A percentile compares a stretch with the other conserved stretches of the same genome.
These are phyloP conservation scores for Aspergillus biplanus DNA, from an alignment of 495 filamentous ascomycete species.

Conservation along the genomic window DNA sequence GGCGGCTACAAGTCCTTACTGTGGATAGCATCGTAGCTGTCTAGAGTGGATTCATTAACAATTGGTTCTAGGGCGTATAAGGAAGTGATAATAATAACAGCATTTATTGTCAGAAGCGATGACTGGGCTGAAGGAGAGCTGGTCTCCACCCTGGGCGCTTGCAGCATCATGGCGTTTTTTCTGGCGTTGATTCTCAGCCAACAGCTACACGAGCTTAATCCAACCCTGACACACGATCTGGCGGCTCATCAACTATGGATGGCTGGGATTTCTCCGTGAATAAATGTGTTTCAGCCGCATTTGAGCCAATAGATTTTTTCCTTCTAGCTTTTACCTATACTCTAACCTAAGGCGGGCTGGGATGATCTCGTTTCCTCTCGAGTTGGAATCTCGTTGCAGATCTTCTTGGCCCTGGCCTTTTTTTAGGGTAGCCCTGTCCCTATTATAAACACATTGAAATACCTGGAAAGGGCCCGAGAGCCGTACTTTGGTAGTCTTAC, in stretches of 20 bases:
- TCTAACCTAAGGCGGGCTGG: not conserved
- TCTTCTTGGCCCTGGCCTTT: too few relatives aligned
- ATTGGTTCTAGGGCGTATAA: not conserved
- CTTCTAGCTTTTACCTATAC: not conserved
- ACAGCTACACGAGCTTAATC: constrained; percentile 25
- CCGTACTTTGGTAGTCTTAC: too few relatives aligned
- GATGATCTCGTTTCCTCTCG: not conserved
- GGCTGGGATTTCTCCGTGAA: not conserved
- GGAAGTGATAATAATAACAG: constrained; percentile 6
- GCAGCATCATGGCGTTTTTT: constrained; percentile 17
- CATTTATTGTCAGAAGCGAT: not conserved
- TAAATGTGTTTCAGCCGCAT: constrained; percentile 6
- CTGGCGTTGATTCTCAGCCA: constrained; percentile 35
- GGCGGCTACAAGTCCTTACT: not conserved
- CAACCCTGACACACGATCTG: constrained; percentile 35
- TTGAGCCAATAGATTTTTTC: not conserved
- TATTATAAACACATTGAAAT: too few relatives aligned
- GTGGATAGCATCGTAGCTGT: constrained; percentile 2
- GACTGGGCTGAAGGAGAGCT: not conserved
- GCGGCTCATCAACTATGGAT: not conserved
- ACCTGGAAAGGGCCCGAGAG: too few relatives aligned
- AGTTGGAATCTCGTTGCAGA: too few relatives aligned
- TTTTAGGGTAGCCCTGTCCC: too few relatives aligned
- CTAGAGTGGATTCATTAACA: not conserved
- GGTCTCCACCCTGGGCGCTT: constrained; percentile 38